A percentile compares a stretch with the other conserved stretches of the same genome.
phyloP scores from a whole-genome alignment of 208 protist genomes.

The Giardia muris region DNA sequence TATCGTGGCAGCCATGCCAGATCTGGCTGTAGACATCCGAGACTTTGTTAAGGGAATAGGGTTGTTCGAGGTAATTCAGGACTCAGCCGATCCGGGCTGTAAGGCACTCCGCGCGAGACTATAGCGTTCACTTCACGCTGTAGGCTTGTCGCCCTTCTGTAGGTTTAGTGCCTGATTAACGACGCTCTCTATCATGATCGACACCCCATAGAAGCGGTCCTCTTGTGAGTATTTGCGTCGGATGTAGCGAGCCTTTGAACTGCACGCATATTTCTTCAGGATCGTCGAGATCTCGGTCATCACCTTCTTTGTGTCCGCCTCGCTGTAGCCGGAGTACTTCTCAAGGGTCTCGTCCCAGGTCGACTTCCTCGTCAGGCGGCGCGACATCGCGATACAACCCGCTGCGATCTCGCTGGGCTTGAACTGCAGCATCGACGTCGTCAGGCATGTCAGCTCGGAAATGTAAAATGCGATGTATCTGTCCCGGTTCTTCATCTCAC shows the following conservation, averaged over 20 bases:
- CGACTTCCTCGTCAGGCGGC: slow-evolving; percentile 5
- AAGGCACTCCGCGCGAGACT: not conserved
- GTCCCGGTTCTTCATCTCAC: slow-evolving; percentile 16
- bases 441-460: not conserved
- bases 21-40: not conserved
- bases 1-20: not conserved
- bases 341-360: not conserved
- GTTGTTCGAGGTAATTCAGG: not conserved
- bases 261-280: slow-evolving; percentile 14
- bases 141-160: not conserved
- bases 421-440: not conserved
- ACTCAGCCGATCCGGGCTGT: not conserved
- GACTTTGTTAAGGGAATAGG: not conserved
- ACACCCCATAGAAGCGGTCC: slow-evolving; percentile 23
- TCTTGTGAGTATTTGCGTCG: slow-evolving; percentile 13
- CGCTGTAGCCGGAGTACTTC: not conserved
- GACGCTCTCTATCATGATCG: slow-evolving; percentile 17
- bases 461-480: slow-evolving; percentile 27
- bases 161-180: not conserved
- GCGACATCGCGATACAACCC: slow-evolving; percentile 6
- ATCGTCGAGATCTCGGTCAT: not conserved
- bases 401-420: slow-evolving; percentile 15
- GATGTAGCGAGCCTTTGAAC: slow-evolving; percentile 11
- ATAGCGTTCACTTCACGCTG: not conserved
- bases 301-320: not conserved